Evolutionary conservation across 169 alveolate species (phyloP), one percentile per base, ranked within the genome.

Genomic region (Plasmodium malariae): DNA sequence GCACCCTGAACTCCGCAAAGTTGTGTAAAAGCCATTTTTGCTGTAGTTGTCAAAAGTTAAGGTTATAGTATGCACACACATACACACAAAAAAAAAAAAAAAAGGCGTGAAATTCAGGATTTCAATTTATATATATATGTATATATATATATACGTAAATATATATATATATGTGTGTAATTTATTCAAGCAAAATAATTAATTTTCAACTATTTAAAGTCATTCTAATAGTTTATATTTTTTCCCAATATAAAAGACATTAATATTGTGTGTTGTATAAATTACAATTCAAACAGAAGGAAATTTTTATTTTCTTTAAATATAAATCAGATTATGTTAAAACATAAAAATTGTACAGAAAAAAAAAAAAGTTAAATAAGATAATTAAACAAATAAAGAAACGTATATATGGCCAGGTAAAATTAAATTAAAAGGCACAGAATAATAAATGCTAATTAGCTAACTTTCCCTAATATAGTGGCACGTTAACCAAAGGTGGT

Each of bases 11-110:
- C 60, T 43, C 87, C 87, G 87, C 92, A 87, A 43, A 62, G 55
- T 17, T 45, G 69, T 76, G 85, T 24, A 45, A 40, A 32, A 59
- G 88, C 70, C 88, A 74, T 88, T 76, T 73, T 76, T 30, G 17
- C 54, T 34, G 0, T 17, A 28, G 26, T 17, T 78, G 24, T 9
- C 24, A 28, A 78, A 67, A 37, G n/a, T 19, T 26, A 37, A 51
- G 24, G 36, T 26, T 26, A 40, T 6, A 26, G 51, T n/a, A 62
- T 26, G 30, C 19, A 14, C 14, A 37, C 36, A 40, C 9, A 21
- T n/a, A n/a, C n/a, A n/a, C n/a, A 60, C 24, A 30, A 40, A 37
- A 60, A 74, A 40, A 49, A 54, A 36, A 12, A 55, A 74, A 62
- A 76, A 76, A 21, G 59, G n/a, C 55, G 70, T 26, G 11, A 73